phyloP scores from a whole-genome alignment of 2,329 filamentous ascomycete genomes.

The Laburnicola sp. region DNA sequence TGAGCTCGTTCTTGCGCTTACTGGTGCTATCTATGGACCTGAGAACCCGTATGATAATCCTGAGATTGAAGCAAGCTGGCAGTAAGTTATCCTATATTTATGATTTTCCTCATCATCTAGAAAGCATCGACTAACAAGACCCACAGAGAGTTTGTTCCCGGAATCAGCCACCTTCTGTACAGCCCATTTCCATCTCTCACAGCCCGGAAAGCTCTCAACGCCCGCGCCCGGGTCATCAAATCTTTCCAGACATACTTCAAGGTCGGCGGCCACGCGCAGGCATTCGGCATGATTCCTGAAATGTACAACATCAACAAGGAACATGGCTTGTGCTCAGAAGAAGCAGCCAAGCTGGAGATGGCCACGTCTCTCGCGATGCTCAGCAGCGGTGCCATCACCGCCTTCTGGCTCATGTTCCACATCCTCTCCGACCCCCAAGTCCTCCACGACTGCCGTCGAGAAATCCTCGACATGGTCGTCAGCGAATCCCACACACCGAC shows the following conservation, averaged over 20 bases:
- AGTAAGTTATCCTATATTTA: slow-evolving; percentile 26
- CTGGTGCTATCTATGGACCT: slow-evolving; percentile 48
- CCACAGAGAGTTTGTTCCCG: slow-evolving; percentile 29
- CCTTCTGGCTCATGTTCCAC: slow-evolving; percentile 49
- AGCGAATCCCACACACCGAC: not conserved
- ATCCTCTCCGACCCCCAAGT: slow-evolving; percentile 40
- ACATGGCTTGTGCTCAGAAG: slow-evolving; percentile 38
- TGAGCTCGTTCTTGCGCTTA: slow-evolving; percentile 44
- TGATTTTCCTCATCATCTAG: not conserved
- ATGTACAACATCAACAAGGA: slow-evolving; percentile 41
- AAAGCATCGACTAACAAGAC: slow-evolving; percentile 12
- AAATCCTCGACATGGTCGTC: slow-evolving; percentile 23
- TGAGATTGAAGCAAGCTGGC: slow-evolving; percentile 42
- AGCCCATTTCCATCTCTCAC: slow-evolving; percentile 31
- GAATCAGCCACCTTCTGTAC: slow-evolving; percentile 29
- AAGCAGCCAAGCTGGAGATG: slow-evolving; percentile 50
- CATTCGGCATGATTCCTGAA: slow-evolving; percentile 43
- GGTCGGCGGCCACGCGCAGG: slow-evolving; percentile 44
- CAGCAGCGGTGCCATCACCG: slow-evolving; percentile 46
- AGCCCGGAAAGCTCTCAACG: slow-evolving; percentile 37
- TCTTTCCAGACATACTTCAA: slow-evolving; percentile 48
- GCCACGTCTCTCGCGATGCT: slow-evolving; percentile 48
- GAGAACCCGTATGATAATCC: slow-evolving; percentile 48
- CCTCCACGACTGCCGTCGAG: slow-evolving; percentile 37
- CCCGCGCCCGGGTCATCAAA: slow-evolving; percentile 41